Percentiles rank a stretch among this genome's conserved stretches.
phyloP scores from a whole-genome alignment of 1,284 basidiomycete species.

The Phellopilus nigrolimitatus region DNA sequence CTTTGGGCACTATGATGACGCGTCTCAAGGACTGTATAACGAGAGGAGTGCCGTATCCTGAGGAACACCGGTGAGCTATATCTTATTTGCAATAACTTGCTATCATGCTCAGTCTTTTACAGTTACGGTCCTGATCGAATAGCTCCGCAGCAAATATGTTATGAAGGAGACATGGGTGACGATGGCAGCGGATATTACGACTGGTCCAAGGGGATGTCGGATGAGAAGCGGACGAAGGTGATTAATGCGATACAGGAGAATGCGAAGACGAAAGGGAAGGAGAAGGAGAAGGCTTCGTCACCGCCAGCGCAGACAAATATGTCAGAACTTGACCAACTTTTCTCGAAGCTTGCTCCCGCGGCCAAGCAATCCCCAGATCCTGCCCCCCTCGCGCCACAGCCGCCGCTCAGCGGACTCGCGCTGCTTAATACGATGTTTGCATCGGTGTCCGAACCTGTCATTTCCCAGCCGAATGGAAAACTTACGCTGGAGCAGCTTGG shows the following conservation, averaged over 20 bases:
- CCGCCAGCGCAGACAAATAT: slow-evolving; percentile 22
- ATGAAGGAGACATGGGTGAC: neutral
- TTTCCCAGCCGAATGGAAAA: slow-evolving; percentile 1
- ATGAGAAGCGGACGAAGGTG: slow-evolving; percentile 11
- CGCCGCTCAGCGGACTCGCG: slow-evolving; percentile 21
- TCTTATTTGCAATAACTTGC: too few species aligned
- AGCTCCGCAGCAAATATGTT: slow-evolving; percentile 41
- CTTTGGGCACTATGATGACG: slow-evolving; percentile 62
- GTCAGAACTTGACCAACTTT: slow-evolving; percentile 59
- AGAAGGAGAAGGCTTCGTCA: slow-evolving; percentile 10
- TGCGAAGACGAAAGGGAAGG: slow-evolving; percentile 9
- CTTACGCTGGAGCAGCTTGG: slow-evolving; percentile 9
- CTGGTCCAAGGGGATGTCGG: slow-evolving; percentile 6
- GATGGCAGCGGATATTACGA: slow-evolving; percentile 2
- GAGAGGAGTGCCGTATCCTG: slow-evolving; percentile 59
- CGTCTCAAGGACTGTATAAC: slow-evolving; percentile 61
- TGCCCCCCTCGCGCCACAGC: slow-evolving; percentile 11
- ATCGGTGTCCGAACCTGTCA: slow-evolving; percentile 18
- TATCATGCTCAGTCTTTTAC: too few species aligned
- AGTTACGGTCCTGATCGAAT: slow-evolving; percentile 61
- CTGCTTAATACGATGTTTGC: slow-evolving; percentile 27
- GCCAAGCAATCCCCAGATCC: slow-evolving; percentile 5
- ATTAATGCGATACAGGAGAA: slow-evolving; percentile 12
- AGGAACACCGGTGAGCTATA: slow-evolving; percentile 57
- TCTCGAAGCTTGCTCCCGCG: slow-evolving; percentile 44